Evolutionary conservation across 2,329 filamentous ascomycete species (phyloP).

Genomic region (Alternaria postmessia): DNA sequence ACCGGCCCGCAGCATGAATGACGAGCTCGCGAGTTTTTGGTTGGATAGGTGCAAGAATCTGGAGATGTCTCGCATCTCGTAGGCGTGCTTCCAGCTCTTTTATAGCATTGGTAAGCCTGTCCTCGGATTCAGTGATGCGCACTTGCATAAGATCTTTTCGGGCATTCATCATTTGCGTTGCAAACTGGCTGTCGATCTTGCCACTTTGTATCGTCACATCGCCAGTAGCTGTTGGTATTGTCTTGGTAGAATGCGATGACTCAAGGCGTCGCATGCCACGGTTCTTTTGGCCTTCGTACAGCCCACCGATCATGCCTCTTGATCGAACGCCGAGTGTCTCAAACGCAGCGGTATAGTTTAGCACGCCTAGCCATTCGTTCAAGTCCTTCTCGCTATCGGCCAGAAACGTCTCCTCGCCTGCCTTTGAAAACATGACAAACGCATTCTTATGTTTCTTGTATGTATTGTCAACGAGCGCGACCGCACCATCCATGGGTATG

Average conservation of each 20-base stretch:
- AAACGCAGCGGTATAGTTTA: constrained; percentile 97
- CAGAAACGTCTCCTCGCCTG: constrained; percentile 86
- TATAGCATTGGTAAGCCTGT: constrained; percentile 75
- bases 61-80: constrained; percentile 87
- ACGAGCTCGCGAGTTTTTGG: constrained; percentile 88
- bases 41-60: constrained; percentile 88
- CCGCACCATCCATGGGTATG: constrained; percentile 92
- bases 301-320: constrained; percentile 82
- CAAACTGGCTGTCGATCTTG: constrained; percentile 80
- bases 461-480: constrained; percentile 82
- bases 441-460: constrained; percentile 98
- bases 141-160: constrained; percentile 82
- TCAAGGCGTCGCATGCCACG: constrained; percentile 77
- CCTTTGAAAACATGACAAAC: constrained; percentile 85
- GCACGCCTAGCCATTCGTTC: constrained; percentile 95
- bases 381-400: constrained; percentile 90
- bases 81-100: constrained; percentile 84
- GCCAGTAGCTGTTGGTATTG: constrained; percentile 75
- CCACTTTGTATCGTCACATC: constrained; percentile 77
- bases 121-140: constrained; percentile 83
- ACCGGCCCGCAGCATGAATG: constrained; percentile 81
- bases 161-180: constrained; percentile 83
- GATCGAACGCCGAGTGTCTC: constrained; percentile 90
- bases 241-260: constrained; percentile 61
- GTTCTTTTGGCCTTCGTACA: constrained; percentile 82